Evolutionary conservation across 2,329 filamentous ascomycete species (phyloP).

Genomic region (Nannizzia gypsea): DNA sequence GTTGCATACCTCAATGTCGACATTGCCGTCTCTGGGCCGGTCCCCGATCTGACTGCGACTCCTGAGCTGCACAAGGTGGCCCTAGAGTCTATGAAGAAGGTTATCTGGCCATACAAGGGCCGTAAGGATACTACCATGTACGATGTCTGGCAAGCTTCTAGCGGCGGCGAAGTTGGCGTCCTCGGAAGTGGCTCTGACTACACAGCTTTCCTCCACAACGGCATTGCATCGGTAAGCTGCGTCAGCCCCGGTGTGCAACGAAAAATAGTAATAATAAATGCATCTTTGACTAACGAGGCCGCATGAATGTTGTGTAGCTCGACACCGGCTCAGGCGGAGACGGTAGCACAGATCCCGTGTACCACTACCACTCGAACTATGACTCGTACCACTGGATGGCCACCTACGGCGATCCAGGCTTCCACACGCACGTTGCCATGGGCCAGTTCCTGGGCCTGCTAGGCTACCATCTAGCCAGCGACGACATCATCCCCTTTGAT

Average conservation of each 20-base stretch:
- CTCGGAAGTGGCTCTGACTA: conserved; percentile 39
- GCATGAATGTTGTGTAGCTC: conserved; percentile 16
- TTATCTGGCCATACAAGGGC: conserved; percentile 30
- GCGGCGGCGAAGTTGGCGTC: conserved; percentile 29
- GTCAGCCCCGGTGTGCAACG: not conserved
- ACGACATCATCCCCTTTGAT: conserved; percentile 30
- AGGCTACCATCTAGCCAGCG: conserved; percentile 31
- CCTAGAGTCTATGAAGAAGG: conserved; percentile 30
- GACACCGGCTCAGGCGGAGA: conserved; percentile 31
- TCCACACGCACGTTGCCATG: conserved; percentile 39
- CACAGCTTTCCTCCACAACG: conserved; percentile 37
- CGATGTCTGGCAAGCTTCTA: conserved; percentile 32
- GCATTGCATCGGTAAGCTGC: conserved; percentile 23
- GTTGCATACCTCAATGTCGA: conserved; percentile 44
- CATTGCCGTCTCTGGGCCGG: conserved; percentile 36
- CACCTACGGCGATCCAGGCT: conserved; percentile 41
- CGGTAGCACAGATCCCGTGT: conserved; percentile 32
- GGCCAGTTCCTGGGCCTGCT: conserved; percentile 37
- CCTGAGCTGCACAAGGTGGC: conserved; percentile 32
- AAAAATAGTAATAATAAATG: too few relatives aligned
- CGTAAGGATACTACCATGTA: conserved; percentile 32
- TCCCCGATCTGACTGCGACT: conserved; percentile 28
- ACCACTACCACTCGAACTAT: conserved; percentile 40
- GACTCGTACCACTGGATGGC: conserved; percentile 43
- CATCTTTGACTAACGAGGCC: not conserved